Base-by-base conservation (phyloP, 768 basidiomycete genomes). In the Hypholoma fasciculare region DNA sequence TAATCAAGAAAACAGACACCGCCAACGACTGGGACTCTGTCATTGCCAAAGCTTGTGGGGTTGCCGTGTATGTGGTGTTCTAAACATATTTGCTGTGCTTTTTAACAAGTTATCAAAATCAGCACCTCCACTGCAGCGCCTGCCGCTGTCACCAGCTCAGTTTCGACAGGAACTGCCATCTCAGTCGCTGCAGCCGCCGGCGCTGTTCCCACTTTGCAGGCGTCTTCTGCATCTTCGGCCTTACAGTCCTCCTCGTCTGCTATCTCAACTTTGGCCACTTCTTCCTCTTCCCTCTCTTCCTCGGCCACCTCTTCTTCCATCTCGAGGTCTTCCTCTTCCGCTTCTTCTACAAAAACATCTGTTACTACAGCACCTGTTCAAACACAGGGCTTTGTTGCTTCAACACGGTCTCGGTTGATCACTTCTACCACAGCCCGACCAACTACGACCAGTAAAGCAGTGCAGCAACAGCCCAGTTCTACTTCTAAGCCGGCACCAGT, bases 1-100 rank as follows among this genome's bases (percentile, higher is more conserved):
- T 83, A 42, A 76, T 83, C 63, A 65, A 74, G 51, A 73, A 77
- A 34, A 56, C 66, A 12, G 68, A 65, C 23, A 61, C 70, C 7
- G 58, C 63, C 7, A 67, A 69, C 14, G 68, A 71, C n/a, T 71
- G 70, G 58, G 70, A 77, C 59, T 62, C 67, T 34, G 69, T 71
- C 16, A 63, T 81, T 26, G 72, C 78, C 42, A 68, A 73, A 52
- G 80, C 82, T 17, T 85, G 83, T 62, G 80, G 78, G 46, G 60
- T 59, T 14, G 55, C 59, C 13, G 57, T 51, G 63, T 62, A 62
- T 39, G 62, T 65, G 13, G 20, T 17, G 26, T 38, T 38, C 37
- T 56, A 40, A 54, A 34, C 14, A 43, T 59, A 30, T 55, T 3
- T 48, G 36, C 23, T 36, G 46, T 36, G 20, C 14, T 27, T 47